These are phyloP conservation scores for Pseudocercospora cruenta DNA, from an alignment of 2,329 filamentous ascomycete genomes.

Conservation along the genomic window DNA sequence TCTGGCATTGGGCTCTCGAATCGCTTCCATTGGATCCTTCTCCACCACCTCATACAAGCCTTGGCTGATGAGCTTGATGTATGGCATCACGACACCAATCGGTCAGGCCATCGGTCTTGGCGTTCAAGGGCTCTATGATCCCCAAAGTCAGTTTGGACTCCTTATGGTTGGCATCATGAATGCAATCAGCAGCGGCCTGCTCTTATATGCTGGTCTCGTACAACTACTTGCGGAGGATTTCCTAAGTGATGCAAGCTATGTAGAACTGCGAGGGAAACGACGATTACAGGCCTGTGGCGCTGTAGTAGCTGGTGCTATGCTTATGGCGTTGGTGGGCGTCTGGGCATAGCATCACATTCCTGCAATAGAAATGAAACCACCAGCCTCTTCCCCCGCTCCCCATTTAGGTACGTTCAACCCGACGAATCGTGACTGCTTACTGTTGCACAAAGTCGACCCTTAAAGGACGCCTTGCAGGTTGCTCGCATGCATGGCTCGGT, in stretches of 20 bases:
- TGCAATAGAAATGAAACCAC: background rate
- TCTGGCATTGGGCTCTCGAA: constrained; percentile 70
- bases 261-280: constrained; percentile 59
- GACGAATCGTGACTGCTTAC: constrained; percentile 2
- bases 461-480: background rate
- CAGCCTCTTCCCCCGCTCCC: background rate
- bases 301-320: constrained; percentile 61
- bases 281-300: constrained; percentile 65
- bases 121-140: constrained; percentile 57
- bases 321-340: constrained; percentile 70
- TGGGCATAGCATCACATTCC: constrained; percentile 54
- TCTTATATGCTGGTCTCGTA: constrained; percentile 55
- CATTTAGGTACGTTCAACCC: background rate
- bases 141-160: constrained; percentile 51
- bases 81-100: constrained; percentile 60
- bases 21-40: constrained; percentile 72
- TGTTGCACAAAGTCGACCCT: background rate
- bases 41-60: constrained; percentile 72
- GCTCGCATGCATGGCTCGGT: background rate
- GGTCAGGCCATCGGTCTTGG: constrained; percentile 55
- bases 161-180: constrained; percentile 57
- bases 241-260: constrained; percentile 66
- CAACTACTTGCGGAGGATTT: constrained; percentile 57
- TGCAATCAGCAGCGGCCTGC: constrained; percentile 51
- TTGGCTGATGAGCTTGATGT: constrained; percentile 68